phyloP scores from a whole-genome alignment of 164 flowering plant genomes.

The Kingdonia uniflora region DNA sequence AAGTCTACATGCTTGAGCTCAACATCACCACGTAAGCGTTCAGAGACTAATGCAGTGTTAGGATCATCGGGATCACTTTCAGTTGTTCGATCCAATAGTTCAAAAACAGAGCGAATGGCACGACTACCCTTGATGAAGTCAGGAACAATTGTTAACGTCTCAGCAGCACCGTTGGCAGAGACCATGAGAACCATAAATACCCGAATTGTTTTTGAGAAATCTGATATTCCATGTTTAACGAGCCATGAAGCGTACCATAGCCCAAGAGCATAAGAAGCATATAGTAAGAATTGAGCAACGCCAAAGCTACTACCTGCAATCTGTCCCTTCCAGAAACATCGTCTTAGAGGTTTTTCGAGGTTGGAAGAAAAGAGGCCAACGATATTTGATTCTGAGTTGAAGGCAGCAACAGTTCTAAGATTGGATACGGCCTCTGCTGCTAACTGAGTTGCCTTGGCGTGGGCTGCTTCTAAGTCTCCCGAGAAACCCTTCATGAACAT shows the following conservation, averaged over 20 bases:
- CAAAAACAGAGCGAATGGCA: conserved; percentile 89
- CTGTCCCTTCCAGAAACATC: conserved; percentile 97
- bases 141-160: conserved; percentile 89
- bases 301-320: conserved; percentile 93
- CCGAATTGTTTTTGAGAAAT: conserved; percentile 86
- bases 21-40: conserved; percentile 76
- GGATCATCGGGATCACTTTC: conserved; percentile 87
- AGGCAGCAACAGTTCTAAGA: conserved; percentile 92
- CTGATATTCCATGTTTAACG: conserved; percentile 87
- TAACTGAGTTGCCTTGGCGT: conserved; percentile 86
- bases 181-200: conserved; percentile 99
- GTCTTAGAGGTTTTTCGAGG: conserved; percentile 53
- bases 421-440: conserved; percentile 95
- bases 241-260: conserved; percentile 99
- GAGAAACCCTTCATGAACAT: conserved; percentile 97
- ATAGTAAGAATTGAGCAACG: conserved; percentile 78
- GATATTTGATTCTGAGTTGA: conserved; percentile 80
- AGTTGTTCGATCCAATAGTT: conserved; percentile 80
- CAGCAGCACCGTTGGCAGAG: conserved; percentile 99
- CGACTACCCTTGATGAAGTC: conserved; percentile 94
- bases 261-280: conserved; percentile 93
- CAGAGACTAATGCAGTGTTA: conserved; percentile 56
- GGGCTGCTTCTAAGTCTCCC: conserved; percentile 85
- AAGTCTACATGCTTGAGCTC: conserved; percentile 90
- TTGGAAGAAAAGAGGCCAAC: conserved; percentile 58